Evolutionary conservation across 176 grass and related monocot genomes (phyloP).

Genomic region (Zoysia pacifica): DNA sequence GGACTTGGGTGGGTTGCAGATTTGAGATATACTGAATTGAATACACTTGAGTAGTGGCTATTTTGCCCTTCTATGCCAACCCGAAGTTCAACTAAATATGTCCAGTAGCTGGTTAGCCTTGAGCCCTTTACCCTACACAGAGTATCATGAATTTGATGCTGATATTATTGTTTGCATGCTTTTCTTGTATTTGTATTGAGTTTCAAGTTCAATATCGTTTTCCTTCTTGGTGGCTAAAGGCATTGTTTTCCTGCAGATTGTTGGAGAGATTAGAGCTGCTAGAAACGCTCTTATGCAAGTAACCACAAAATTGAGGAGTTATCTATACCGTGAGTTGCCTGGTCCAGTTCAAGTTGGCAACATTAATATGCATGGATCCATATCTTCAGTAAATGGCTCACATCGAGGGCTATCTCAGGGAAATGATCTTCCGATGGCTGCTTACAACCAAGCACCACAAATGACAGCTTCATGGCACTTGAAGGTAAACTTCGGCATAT

Average conservation of each 20-base stretch:
- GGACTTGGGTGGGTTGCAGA: constrained; percentile 11
- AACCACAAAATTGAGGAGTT: constrained; percentile 78
- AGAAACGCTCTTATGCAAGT: constrained; percentile 87
- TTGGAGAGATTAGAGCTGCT: constrained; percentile 94
- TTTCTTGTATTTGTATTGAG: neutral
- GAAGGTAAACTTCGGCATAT: constrained; percentile 53
- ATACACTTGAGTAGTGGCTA: neutral
- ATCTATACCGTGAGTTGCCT: constrained; percentile 67
- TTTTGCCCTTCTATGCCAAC: constrained; percentile 13
- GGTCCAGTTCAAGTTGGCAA: constrained; percentile 57
- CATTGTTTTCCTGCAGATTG: constrained; percentile 64
- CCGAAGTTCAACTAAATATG: neutral
- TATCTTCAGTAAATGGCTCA: constrained; percentile 61
- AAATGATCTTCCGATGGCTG: constrained; percentile 52
- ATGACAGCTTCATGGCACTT: constrained; percentile 56
- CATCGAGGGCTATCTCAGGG: constrained; percentile 55
- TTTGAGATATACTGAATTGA: neutral
- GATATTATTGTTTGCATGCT: neutral
- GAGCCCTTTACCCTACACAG: neutral
- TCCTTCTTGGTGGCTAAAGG: constrained; percentile 1
- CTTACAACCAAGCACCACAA: constrained; percentile 56
- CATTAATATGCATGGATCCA: constrained; percentile 50
- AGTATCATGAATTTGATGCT: constrained; percentile 12
- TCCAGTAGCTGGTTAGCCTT: neutral
- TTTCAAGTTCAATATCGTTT: constrained; percentile 18